Base-by-base conservation (phyloP, 2,329 filamentous ascomycete genomes). In the Salinomyces thailandicus region DNA sequence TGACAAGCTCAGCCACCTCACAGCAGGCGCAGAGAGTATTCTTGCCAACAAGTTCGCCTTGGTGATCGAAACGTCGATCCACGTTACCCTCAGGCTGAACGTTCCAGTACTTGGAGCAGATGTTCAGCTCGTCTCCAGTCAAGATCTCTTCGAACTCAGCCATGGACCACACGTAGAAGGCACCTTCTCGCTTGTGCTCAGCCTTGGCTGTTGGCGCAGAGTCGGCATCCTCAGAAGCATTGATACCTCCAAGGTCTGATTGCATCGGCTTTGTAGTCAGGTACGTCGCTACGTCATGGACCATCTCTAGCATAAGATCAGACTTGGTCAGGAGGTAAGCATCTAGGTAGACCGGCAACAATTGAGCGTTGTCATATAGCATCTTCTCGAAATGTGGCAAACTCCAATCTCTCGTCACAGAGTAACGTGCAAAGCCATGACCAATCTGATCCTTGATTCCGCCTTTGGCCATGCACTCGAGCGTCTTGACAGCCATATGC, bases 311-410 rank as follows among this genome's bases (percentile, higher is more conserved):
- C 40, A 94, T 77, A 49, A 93, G 82, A 4, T 74, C 70, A 8
- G 80, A 71, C 33, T 72, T 69, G 0, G 72, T 77, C 17, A 78
- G 62, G 11, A 85, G 69, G 69, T 87, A 96, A 0, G 84, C 87
- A 52, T 95, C 86, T 5, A 93, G 69, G 51, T 91, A 96, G 5
- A 91, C 70, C 16, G 79, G 73, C 2, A 98, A 65, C 1, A 96
- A 70, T 48, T 95, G 80, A 0, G 84, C 80, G 52, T 98, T 93
- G 54, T 96, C 91, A 37, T 85, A 86, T 7, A 95, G 73, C 73
- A 96, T 86, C 66, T 96, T 96, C 64, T 98, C 91, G 51, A 96
- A 98, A 58, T 94, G 87, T 8, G 91, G 91, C 31, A 96, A 67
- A 44, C 81, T 84, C 91, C 91, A 98, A 61, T 96, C 84, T 11